Conservation (phyloP, 345 rosid genomes). For the Theobroma cacao region DNA sequence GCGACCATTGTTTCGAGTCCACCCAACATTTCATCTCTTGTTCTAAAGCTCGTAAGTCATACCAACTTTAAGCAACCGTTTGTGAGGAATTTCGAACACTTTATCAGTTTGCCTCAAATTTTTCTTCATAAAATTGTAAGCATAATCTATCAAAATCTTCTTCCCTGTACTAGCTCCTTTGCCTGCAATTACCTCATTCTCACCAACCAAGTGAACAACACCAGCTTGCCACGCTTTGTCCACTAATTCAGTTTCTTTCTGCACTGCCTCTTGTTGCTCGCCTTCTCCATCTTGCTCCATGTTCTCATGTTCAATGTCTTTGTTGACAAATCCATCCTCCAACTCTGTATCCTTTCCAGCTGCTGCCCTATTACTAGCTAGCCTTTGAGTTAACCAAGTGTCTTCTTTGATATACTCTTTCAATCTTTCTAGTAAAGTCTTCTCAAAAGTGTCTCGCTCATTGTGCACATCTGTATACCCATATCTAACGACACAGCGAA, state of each 20-base stretch:
- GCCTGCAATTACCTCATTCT: slow-evolving; percentile 35
- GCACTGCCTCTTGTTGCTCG: slow-evolving; percentile 4
- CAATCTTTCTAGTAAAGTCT: neutral
- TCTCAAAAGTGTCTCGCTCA: neutral
- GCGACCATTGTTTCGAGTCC: too few species aligned
- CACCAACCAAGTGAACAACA: slow-evolving; percentile 48
- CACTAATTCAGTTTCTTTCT: slow-evolving; percentile 28
- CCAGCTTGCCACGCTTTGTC: slow-evolving; percentile 37
- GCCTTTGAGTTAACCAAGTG: neutral
- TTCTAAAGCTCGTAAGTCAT: slow-evolving; percentile 49
- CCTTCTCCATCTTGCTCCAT: neutral
- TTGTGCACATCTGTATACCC: slow-evolving; percentile 23
- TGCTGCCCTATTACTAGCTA: neutral
- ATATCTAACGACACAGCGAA: slow-evolving; percentile 68
- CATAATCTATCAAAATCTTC: neutral
- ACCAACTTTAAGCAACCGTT: slow-evolving; percentile 48
- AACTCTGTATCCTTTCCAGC: neutral
- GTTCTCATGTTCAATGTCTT: neutral
- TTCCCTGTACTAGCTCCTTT: slow-evolving; percentile 35
- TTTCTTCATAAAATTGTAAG: neutral
- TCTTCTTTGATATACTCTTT: neutral
- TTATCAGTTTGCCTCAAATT: neutral
- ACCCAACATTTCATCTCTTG: too few species aligned
- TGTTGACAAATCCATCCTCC: neutral
- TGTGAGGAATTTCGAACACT: slow-evolving; percentile 38